A percentile compares a stretch with the other conserved stretches of the same genome.
Evolutionary conservation across 1,139 yeast genomes (phyloP).

Genomic region (Yamadazyma conglobata): DNA sequence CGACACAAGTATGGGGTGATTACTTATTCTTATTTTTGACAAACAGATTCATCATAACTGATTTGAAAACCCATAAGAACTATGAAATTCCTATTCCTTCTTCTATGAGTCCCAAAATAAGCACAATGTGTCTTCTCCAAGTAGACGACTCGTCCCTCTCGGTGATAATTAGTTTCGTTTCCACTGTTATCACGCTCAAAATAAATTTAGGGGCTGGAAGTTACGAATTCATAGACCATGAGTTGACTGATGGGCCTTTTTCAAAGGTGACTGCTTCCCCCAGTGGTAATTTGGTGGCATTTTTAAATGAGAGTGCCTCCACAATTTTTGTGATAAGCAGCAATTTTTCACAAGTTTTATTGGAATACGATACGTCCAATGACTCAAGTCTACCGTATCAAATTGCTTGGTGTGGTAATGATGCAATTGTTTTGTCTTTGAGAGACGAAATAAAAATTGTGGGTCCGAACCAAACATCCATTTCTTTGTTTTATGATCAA

Average conservation of each 20-base stretch:
- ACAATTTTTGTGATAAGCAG: conserved; percentile 53
- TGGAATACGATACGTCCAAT: conserved; percentile 45
- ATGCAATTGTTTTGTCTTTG: conserved; percentile 62
- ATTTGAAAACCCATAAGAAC: conserved; percentile 23
- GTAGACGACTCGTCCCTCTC: conserved; percentile 15
- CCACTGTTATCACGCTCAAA: conserved; percentile 27
- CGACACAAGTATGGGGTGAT: conserved; percentile 21
- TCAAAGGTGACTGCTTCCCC: conserved; percentile 53
- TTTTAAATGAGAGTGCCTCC: conserved; percentile 43
- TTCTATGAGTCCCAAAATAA: conserved; percentile 17
- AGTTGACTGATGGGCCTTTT: conserved; percentile 58
- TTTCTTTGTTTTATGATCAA: conserved; percentile 44
- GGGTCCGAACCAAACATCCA: conserved; percentile 68
- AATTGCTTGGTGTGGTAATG: conserved; percentile 83
- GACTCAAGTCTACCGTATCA: conserved; percentile 38
- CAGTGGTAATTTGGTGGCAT: conserved; percentile 57
- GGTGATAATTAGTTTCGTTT: conserved; percentile 26
- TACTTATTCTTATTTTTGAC: conserved; percentile 32
- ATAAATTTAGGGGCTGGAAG: conserved; percentile 23
- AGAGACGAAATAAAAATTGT: conserved; percentile 65
- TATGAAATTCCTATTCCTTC: conserved; percentile 26
- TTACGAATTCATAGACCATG: conserved; percentile 32
- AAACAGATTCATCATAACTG: conserved; percentile 25
- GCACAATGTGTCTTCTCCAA: conserved; percentile 13
- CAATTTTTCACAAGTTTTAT: conserved; percentile 48